Evolutionary conservation across 164 flowering plant species (phyloP), one percentile per base, ranked within the genome.

Genomic region (Stephania yunnanensis): DNA sequence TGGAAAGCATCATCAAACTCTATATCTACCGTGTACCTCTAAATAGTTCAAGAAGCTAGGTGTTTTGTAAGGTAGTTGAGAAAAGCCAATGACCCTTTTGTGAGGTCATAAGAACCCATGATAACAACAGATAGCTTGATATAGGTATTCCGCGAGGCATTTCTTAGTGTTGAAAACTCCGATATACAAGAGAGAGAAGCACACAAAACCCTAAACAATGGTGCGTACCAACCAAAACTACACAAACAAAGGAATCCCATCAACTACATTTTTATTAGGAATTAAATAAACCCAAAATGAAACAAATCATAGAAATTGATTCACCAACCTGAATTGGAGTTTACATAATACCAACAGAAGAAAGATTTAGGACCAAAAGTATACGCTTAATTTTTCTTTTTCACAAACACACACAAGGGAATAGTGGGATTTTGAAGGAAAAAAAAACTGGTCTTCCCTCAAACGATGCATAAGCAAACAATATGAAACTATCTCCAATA

Each of bases 171-270:
- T 87, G 86, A 94, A 94, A 10, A 97, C 98, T 79, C 92, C 94
- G n/a, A 87, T 79, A 75, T 85, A 84, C 30, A 94, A 80, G 68
- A 94, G 86, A 7, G 77, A 70, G 77, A 93, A 73, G 78, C 92
- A 94, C 17, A 92, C 98, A 74, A 90, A 90, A n/a, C 93, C 92
- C 80, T 94, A 97, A 25, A 92, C 84, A 83, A 94, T 92, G 29
- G 98, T 94, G 84, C 92, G 80, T 94, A 94, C 98, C 98, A 94
- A 1, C 97, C 98, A 81, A 86, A 94, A 86, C 98, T 94, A 90
- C 10, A 82, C 74, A 2, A 70, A 71, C 61, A 75, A 66, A 1
- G 42, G 42, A 36, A 36, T 0, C 42, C 42, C 42, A 36, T 36
- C 42, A 36, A 64, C n/a, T 6, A 72, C n/a, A 73, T 50, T 31